Percentiles rank a stretch among this genome's conserved stretches.
phyloP scores from a whole-genome alignment of 768 basidiomycete genomes.

The Rickenella mellea region DNA sequence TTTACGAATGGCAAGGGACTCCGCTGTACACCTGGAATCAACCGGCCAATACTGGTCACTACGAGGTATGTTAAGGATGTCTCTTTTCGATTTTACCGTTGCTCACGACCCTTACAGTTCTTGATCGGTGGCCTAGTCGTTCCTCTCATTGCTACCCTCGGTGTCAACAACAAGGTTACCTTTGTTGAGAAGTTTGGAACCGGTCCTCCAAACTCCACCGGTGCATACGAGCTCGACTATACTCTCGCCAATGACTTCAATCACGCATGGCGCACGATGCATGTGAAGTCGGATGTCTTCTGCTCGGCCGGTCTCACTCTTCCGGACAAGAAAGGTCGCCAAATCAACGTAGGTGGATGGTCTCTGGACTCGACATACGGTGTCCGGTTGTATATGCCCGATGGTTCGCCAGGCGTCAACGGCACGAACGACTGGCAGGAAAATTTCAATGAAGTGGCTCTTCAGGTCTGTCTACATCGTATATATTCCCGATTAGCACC shows the following conservation, averaged over 20 bases:
- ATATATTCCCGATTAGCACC: background rate
- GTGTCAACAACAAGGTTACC: conserved; percentile 73
- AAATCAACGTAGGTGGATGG: conserved; percentile 65
- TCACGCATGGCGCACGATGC: conserved; percentile 66
- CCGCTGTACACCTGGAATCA: conserved; percentile 58
- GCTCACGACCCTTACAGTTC: conserved; percentile 19
- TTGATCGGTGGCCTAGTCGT: conserved; percentile 53
- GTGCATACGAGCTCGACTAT: conserved; percentile 70
- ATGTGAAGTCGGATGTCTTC: conserved; percentile 71
- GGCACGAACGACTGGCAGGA: conserved; percentile 79
- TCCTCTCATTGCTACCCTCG: conserved; percentile 65
- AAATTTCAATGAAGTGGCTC: conserved; percentile 40
- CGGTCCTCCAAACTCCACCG: conserved; percentile 54
- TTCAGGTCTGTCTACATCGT: conserved; percentile 39
- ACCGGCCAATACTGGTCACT: conserved; percentile 54
- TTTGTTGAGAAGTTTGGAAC: conserved; percentile 73
- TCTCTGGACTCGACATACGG: conserved; percentile 64
- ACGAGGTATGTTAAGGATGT: conserved; percentile 41
- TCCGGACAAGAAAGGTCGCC: conserved; percentile 62
- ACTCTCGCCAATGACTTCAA: conserved; percentile 35
- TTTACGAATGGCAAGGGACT: conserved; percentile 42
- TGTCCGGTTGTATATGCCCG: conserved; percentile 62
- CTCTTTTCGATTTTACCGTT: background rate
- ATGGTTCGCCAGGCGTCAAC: conserved; percentile 58
- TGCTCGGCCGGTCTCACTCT: conserved; percentile 67